Evolutionary conservation across 2,329 filamentous ascomycete genomes (phyloP).

Genomic region (Colletotrichum spinosum): DNA sequence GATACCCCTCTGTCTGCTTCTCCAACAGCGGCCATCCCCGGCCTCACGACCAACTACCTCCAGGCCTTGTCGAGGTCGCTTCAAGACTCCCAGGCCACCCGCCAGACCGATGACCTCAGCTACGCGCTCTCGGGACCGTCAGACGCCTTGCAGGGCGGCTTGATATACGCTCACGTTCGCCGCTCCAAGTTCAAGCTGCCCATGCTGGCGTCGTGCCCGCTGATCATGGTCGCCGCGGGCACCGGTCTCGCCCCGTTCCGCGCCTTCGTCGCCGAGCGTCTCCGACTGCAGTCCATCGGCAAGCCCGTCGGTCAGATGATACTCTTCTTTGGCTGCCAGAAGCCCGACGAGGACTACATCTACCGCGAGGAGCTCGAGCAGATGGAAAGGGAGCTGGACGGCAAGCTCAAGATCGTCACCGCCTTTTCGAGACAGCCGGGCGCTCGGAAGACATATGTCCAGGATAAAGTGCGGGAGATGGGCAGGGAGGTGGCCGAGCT

Average conservation of each 20-base stretch:
- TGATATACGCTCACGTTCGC: slow-evolving; percentile 48
- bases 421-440: slow-evolving; percentile 46
- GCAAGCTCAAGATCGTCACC: slow-evolving; percentile 43
- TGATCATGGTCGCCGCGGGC: slow-evolving; percentile 63
- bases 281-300: slow-evolving; percentile 53
- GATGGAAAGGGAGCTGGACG: slow-evolving; percentile 39
- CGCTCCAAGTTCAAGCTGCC: slow-evolving; percentile 56
- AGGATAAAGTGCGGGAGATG: slow-evolving; percentile 49
- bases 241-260: slow-evolving; percentile 60
- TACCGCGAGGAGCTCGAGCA: slow-evolving; percentile 43
- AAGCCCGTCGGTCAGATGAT: slow-evolving; percentile 48
- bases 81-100: slow-evolving; percentile 1
- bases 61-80: slow-evolving; percentile 27
- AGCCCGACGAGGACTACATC: slow-evolving; percentile 47
- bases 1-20: slow-evolving; percentile 41
- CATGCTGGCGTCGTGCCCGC: slow-evolving; percentile 50
- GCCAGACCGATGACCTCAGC: slow-evolving; percentile 5
- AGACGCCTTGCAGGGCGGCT: slow-evolving; percentile 39
- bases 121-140: slow-evolving; percentile 26
- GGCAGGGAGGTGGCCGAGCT: slow-evolving; percentile 44
- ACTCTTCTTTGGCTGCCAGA: slow-evolving; percentile 55
- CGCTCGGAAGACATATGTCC: slow-evolving; percentile 48
- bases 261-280: slow-evolving; percentile 50
- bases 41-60: slow-evolving; percentile 45
- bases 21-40: slow-evolving; percentile 41